These are phyloP conservation scores for Nicotiana sylvestris DNA, from an alignment of 257 asterid species.

Conservation along the genomic window DNA sequence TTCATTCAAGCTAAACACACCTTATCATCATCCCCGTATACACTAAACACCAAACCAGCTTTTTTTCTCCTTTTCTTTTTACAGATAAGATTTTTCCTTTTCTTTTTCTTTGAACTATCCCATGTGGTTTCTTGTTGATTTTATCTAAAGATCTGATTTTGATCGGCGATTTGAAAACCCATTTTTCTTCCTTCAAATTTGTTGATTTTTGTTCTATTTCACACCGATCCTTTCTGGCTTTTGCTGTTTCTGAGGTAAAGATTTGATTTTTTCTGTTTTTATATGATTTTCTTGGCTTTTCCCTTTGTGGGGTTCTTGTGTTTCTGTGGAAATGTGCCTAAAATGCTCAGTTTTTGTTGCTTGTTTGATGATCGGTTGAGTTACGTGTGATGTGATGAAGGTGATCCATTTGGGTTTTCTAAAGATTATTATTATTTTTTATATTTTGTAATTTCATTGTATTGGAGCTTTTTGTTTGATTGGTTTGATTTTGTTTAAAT, in stretches of 20 bases:
- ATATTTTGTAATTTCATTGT: background rate
- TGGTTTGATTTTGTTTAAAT: background rate
- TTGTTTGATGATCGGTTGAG: constrained; percentile 33
- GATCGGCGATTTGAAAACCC: constrained; percentile 5
- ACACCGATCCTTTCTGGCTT: constrained; percentile 44
- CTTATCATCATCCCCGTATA: constrained; percentile 5
- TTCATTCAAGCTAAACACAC: constrained; percentile 1
- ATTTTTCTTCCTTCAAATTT: background rate
- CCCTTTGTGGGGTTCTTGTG: background rate
- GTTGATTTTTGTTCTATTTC: constrained; percentile 6
- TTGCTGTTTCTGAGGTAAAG: constrained; percentile 34
- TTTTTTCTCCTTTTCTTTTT: background rate
- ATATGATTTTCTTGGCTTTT: background rate
- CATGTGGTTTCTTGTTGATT: background rate
- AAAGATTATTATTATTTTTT: background rate
- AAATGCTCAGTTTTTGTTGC: constrained; percentile 3
- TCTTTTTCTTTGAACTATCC: background rate
- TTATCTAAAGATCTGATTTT: constrained; percentile 8
- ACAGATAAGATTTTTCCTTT: background rate
- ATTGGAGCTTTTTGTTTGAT: background rate
- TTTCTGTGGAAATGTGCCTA: constrained; percentile 16
- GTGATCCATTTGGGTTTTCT: background rate
- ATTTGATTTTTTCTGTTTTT: too few relatives aligned
- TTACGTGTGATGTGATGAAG: constrained; percentile 9
- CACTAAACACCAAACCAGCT: background rate